phyloP scores from a whole-genome alignment of 2,329 filamentous ascomycete species.

The Elsinoe ampelina region DNA sequence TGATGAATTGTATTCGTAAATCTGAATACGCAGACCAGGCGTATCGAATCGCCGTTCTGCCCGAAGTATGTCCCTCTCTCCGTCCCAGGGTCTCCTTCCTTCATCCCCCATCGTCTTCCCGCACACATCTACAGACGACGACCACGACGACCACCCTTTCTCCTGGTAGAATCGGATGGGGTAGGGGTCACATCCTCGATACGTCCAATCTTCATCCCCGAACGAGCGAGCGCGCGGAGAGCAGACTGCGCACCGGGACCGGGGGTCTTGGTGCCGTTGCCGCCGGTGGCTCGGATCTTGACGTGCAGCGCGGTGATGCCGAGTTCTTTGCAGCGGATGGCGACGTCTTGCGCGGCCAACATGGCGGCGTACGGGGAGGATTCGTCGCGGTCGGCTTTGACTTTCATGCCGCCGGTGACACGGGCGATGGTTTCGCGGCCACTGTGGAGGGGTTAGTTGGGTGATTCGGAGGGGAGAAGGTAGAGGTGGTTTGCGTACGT shows the following conservation, averaged over 20 bases:
- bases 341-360: slow-evolving; percentile 94
- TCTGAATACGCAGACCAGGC: slow-evolving; percentile 29
- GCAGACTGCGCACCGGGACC: slow-evolving; percentile 98
- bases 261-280: slow-evolving; percentile 99
- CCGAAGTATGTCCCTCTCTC: slow-evolving; percentile 24
- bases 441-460: slow-evolving; percentile 41
- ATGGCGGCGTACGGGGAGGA: slow-evolving; percentile 99
- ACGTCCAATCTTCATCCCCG: slow-evolving; percentile 98
- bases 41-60: slow-evolving; percentile 27
- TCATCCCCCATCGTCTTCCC: neutral
- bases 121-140: slow-evolving; percentile 69
- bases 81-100: slow-evolving; percentile 20
- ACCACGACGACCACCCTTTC: slow-evolving; percentile 99
- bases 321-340: slow-evolving; percentile 77
- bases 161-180: slow-evolving; percentile 96
- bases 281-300: slow-evolving; percentile 99
- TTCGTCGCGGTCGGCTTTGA: slow-evolving; percentile 99
- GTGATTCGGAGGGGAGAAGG: neutral
- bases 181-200: slow-evolving; percentile 99
- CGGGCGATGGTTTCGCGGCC: slow-evolving; percentile 99
- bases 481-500: slow-evolving; percentile 28
- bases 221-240: slow-evolving; percentile 95
- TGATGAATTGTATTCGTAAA: slow-evolving; percentile 9
- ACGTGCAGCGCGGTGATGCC: slow-evolving; percentile 96
- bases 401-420: slow-evolving; percentile 99